Percentiles rank a stretch among this genome's conserved stretches.
These are phyloP conservation scores for Syzygium malaccense DNA, from an alignment of 441 rosid genomes.

Conservation along the genomic window DNA sequence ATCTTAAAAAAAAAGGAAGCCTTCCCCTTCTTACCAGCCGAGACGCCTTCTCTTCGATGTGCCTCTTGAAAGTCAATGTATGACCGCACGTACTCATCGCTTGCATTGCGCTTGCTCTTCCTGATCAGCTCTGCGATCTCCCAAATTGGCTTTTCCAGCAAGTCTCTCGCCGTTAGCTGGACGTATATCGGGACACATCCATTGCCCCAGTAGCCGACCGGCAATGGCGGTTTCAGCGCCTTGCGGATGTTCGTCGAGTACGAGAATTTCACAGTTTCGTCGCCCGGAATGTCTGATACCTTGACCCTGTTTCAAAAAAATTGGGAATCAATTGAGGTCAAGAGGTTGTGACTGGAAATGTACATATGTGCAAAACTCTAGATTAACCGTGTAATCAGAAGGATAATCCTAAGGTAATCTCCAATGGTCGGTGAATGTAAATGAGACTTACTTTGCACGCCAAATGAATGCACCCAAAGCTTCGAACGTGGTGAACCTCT, in stretches of 20 bases:
- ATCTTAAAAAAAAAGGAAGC: fast-evolving
- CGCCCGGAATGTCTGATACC: slow-evolving; percentile 30
- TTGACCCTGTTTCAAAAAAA: slow-evolving; percentile 31
- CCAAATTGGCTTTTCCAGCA: slow-evolving; percentile 62
- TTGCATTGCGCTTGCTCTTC: slow-evolving; percentile 64
- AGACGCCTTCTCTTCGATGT: slow-evolving; percentile 34
- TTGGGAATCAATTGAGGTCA: not conserved
- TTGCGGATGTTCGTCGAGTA: slow-evolving; percentile 59
- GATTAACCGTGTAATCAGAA: not conserved
- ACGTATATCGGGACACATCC: slow-evolving; percentile 82
- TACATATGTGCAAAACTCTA: not conserved
- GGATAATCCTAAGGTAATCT: not conserved
- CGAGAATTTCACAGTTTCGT: slow-evolving; percentile 53
- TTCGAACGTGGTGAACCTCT: slow-evolving; percentile 72
- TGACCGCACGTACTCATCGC: slow-evolving; percentile 58
- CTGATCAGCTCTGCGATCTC: slow-evolving; percentile 58
- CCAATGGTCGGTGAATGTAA: not conserved
- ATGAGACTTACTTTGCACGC: slow-evolving; percentile 73
- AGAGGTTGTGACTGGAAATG: fast-evolving
- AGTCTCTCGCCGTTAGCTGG: slow-evolving; percentile 36
- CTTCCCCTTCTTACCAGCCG: slow-evolving; percentile 47
- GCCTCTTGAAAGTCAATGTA: slow-evolving; percentile 69
- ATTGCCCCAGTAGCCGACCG: slow-evolving; percentile 76
- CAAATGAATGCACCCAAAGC: slow-evolving; percentile 82
- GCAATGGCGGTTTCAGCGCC: slow-evolving; percentile 59